These are phyloP conservation scores for Alnus rubra DNA, from an alignment of 306 rosid species.

Conservation along the genomic window DNA sequence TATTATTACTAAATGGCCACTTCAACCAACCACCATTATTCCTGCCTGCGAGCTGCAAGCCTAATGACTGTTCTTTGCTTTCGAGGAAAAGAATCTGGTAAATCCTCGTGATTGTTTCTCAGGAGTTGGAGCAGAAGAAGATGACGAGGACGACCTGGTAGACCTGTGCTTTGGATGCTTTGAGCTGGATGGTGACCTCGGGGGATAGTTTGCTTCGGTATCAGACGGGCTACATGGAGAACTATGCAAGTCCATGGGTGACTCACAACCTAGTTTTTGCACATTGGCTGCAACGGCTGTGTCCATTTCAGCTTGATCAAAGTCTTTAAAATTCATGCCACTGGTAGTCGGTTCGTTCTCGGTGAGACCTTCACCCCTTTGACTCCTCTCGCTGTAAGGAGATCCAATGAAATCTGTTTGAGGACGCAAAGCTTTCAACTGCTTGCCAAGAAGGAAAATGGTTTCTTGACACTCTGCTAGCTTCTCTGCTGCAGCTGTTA, in stretches of 20 bases:
- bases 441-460: slow-evolving; percentile 90
- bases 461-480: slow-evolving; percentile 99
- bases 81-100: slow-evolving; percentile 94
- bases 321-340: slow-evolving; percentile 47
- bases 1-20: slow-evolving; percentile 33
- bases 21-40: slow-evolving; percentile 25
- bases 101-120: slow-evolving; percentile 85
- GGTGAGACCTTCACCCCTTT: slow-evolving; percentile 44
- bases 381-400: slow-evolving; percentile 49
- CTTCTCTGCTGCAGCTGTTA: slow-evolving; percentile 89
- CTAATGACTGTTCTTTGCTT: slow-evolving; percentile 67
- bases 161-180: slow-evolving; percentile 63
- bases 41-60: slow-evolving; percentile 42
- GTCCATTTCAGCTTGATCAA: slow-evolving; percentile 54
- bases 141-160: slow-evolving; percentile 75
- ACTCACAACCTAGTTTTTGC: slow-evolving; percentile 51
- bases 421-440: slow-evolving; percentile 78
- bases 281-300: slow-evolving; percentile 40
- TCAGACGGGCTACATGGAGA: slow-evolving; percentile 63
- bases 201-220: slow-evolving; percentile 46
- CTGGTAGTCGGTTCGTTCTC: slow-evolving; percentile 57
- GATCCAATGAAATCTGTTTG: slow-evolving; percentile 60
- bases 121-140: slow-evolving; percentile 74
- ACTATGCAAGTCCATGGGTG: slow-evolving; percentile 54
- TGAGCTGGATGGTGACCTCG: slow-evolving; percentile 53